Evolutionary conservation across 2,329 filamentous ascomycete species (phyloP).

Genomic region (Diplodia intermedia): DNA sequence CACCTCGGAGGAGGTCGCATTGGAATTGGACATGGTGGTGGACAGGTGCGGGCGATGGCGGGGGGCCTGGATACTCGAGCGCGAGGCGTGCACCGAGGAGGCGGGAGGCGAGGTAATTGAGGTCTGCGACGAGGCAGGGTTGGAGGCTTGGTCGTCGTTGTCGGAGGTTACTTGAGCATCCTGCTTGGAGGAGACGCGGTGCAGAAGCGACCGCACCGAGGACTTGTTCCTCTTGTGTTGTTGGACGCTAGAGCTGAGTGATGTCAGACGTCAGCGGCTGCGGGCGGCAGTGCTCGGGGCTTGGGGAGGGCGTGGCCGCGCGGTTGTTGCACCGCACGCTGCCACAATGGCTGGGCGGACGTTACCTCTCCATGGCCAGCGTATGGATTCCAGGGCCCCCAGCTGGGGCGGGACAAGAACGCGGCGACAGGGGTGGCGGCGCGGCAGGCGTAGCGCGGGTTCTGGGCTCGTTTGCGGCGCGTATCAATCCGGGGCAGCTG

Average conservation of each 20-base stretch:
- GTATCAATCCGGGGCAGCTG: slow-evolving; percentile 12
- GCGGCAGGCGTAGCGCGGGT: slow-evolving; percentile 10
- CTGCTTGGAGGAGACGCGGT: slow-evolving; percentile 40
- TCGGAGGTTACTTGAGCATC: slow-evolving; percentile 41
- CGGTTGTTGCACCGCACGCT: slow-evolving; percentile 14
- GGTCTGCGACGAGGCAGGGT: slow-evolving; percentile 39
- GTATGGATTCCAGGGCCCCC: slow-evolving; percentile 17
- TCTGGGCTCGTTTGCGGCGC: slow-evolving; percentile 13
- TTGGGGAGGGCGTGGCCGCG: not conserved
- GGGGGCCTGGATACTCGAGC: slow-evolving; percentile 36
- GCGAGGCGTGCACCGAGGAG: slow-evolving; percentile 41
- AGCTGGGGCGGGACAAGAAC: slow-evolving; percentile 23
- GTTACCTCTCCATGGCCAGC: slow-evolving; percentile 28
- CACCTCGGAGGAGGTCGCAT: slow-evolving; percentile 33
- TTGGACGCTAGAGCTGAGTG: slow-evolving; percentile 10
- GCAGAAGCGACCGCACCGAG: slow-evolving; percentile 47
- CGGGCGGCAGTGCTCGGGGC: not conserved
- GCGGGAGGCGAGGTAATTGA: slow-evolving; percentile 39
- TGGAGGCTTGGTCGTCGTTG: slow-evolving; percentile 37
- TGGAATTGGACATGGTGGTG: slow-evolving; percentile 38
- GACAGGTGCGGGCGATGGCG: slow-evolving; percentile 38
- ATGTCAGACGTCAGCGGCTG: slow-evolving; percentile 29
- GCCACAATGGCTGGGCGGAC: slow-evolving; percentile 16
- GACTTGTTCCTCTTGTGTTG: slow-evolving; percentile 51
- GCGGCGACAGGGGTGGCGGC: slow-evolving; percentile 22